Conservation (phyloP, 2,329 filamentous ascomycete species). For the Fusarium armeniacum region DNA sequence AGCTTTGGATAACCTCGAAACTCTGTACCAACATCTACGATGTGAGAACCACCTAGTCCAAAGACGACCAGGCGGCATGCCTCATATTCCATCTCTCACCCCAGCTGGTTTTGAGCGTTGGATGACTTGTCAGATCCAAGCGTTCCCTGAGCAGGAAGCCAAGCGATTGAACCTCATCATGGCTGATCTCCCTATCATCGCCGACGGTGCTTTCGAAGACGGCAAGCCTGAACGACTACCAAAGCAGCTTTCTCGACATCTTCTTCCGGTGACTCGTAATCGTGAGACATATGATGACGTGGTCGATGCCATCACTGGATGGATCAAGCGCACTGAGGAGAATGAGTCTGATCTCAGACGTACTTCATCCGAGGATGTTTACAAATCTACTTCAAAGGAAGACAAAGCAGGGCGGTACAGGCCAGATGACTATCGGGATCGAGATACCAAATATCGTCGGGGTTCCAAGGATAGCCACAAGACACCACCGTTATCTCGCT, state of each 20-base stretch:
- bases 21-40: slow-evolving; percentile 68
- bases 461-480: slow-evolving; percentile 40
- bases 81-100: slow-evolving; percentile 75
- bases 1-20: slow-evolving; percentile 51
- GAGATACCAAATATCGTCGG: slow-evolving; percentile 38
- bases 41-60: slow-evolving; percentile 77
- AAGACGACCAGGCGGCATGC: slow-evolving; percentile 62
- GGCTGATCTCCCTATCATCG: slow-evolving; percentile 75
- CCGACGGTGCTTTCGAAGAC: slow-evolving; percentile 68
- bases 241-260: slow-evolving; percentile 79
- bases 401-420: slow-evolving; percentile 34
- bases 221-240: slow-evolving; percentile 80
- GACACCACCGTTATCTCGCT: slow-evolving; percentile 31
- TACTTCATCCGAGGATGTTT: slow-evolving; percentile 33
- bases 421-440: slow-evolving; percentile 40
- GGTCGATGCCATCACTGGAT: slow-evolving; percentile 69
- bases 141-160: slow-evolving; percentile 82
- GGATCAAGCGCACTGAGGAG: slow-evolving; percentile 46
- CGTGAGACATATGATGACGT: slow-evolving; percentile 70
- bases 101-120: slow-evolving; percentile 77
- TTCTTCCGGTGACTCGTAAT: slow-evolving; percentile 75
- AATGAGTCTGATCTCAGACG: slow-evolving; percentile 30
- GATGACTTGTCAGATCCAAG: slow-evolving; percentile 79
- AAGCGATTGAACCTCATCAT: slow-evolving; percentile 77
- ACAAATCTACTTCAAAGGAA: slow-evolving; percentile 31